Evolutionary conservation across 2,329 filamentous ascomycete genomes (phyloP).

Genomic region (Aspergillus jensenii): DNA sequence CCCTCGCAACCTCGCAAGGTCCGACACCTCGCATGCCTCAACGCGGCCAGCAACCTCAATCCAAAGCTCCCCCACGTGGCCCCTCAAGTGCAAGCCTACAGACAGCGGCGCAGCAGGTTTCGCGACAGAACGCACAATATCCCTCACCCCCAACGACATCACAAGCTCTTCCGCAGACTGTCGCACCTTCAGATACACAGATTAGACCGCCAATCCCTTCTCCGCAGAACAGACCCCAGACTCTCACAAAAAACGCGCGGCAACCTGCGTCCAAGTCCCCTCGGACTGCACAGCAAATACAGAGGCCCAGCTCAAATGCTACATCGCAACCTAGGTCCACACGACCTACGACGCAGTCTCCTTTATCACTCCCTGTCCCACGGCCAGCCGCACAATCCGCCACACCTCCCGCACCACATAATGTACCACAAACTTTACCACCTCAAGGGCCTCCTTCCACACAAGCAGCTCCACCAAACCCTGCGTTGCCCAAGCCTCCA

Average conservation of each 20-base stretch:
- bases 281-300: background rate
- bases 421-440: background rate
- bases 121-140: background rate
- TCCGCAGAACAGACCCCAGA: background rate
- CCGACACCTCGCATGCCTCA: background rate
- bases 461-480: background rate
- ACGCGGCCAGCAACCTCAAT: background rate
- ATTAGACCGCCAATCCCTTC: background rate
- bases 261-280: background rate
- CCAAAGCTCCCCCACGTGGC: background rate
- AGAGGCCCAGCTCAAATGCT: background rate
- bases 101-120: background rate
- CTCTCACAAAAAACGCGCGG: background rate
- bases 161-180: background rate
- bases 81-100: background rate
- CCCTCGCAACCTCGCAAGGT: background rate
- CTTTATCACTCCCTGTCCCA: no score
- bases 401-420: background rate
- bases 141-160: background rate
- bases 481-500: background rate
- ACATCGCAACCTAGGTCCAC: background rate
- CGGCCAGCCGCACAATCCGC: background rate
- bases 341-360: no score
- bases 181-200: background rate
- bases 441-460: background rate